Evolutionary conservation across 2,329 filamentous ascomycete genomes (phyloP), one percentile per base, ranked within the genome.

Genomic region (Rutstroemia sp.): DNA sequence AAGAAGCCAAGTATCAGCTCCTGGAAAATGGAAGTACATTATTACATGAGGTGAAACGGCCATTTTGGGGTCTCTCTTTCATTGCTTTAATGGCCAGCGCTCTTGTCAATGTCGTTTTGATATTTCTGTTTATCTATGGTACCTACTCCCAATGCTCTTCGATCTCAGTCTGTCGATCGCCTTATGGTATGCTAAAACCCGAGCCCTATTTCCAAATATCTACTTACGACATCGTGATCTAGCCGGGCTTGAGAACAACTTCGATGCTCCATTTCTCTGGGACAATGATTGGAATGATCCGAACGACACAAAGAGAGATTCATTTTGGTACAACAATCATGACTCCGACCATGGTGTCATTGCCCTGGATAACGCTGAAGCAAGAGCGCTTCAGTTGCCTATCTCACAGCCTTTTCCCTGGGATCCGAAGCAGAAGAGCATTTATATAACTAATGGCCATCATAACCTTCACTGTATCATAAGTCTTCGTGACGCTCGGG

Each of bases 401-500:
- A 46, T 46, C 16, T 52, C 49, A 7, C 9, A 21, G 18, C 41
- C 23, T 21, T 54, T 54, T 38, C 51, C 51, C 8, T 47, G 41
- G 51, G 51, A 54, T 21, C 7, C 41, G 12, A 25, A 30, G 16
- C 3, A 21, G 8, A 54, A 54, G 42, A 37, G 41, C 7, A 45
- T 54, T 18, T 54, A 54, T 21, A 37, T 46, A n/a, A 14, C 38
- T 5, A 54, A 54, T 19, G 27, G 37, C 4, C 44, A 46, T 23
- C 51, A 54, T 47, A n/a, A 37, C n/a, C 27, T 54, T 14, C 41
- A 54, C 18, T 54, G 51, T 23, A 10, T 54, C 8, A 19, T 54
- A 46, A 34, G 39, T 34, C 18, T 18, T 23, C 19, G 3, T 30
- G 8, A 19, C 2, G 7, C 14, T 27, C 21, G 4, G 4, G 21